Conservation (phyloP, 192 early-diverging fungal species). For the Rhizophlyctis rosea region DNA sequence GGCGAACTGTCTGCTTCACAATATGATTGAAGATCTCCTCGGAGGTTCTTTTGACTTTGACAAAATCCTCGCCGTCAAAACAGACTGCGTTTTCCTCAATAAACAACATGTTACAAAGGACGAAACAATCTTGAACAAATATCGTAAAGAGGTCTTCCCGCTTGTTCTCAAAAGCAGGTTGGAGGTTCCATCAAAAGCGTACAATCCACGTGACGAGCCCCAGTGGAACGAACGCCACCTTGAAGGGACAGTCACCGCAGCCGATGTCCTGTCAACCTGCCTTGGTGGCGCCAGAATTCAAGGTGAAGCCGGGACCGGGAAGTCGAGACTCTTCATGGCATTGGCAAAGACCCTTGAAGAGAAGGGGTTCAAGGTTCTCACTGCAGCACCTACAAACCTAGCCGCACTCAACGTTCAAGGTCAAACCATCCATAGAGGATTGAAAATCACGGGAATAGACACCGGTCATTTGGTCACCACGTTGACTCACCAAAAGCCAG, state of each 20-base stretch:
- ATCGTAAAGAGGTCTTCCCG: conserved; percentile 5
- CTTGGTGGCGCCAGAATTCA: conserved; percentile 1
- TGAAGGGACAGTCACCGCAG: background rate
- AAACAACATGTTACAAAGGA: conserved; percentile 11
- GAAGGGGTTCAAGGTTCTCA: background rate
- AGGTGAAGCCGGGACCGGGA: conserved; percentile 4
- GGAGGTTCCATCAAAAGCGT: background rate
- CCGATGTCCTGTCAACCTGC: background rate
- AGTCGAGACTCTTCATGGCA: conserved; percentile 2
- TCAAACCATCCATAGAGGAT: conserved; percentile 20
- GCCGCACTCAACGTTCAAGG: conserved; percentile 13
- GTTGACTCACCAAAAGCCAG: conserved; percentile 1
- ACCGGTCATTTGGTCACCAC: too few species aligned
- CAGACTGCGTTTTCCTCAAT: conserved; percentile 13
- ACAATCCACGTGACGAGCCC: background rate
- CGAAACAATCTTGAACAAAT: conserved; percentile 5
- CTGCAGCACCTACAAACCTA: conserved; percentile 9
- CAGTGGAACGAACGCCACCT: background rate
- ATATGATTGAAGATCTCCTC: conserved; percentile 12
- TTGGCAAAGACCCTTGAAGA: background rate
- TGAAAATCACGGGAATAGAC: background rate
- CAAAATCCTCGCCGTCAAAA: conserved; percentile 17
- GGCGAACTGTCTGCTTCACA: conserved; percentile 20
- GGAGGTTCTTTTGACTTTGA: background rate
- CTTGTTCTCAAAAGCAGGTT: background rate